These are phyloP conservation scores for Ascocoryne sarcoides DNA, from an alignment of 2,329 filamentous ascomycete genomes.

Conservation along the genomic window DNA sequence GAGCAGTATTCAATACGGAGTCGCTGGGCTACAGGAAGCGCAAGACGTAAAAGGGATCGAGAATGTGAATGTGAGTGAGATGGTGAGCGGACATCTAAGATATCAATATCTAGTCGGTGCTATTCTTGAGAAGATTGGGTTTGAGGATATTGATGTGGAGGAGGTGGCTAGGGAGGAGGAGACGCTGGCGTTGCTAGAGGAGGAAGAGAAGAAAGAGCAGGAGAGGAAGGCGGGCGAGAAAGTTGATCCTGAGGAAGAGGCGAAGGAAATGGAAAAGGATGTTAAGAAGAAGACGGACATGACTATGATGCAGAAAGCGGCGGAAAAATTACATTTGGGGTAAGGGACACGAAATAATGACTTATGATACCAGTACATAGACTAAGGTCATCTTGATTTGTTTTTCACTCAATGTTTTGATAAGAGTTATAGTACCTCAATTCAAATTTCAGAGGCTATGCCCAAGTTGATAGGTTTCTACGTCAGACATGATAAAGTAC, in stretches of 20 bases:
- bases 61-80: conserved; percentile 49
- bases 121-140: conserved; percentile 58
- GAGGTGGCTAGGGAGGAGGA: conserved; percentile 38
- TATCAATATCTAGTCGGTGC: conserved; percentile 60
- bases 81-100: conserved; percentile 59
- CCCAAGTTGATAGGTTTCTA: too few relatives aligned
- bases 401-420: too few relatives aligned
- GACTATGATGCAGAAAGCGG: conserved; percentile 20
- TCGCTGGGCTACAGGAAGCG: conserved; percentile 74
- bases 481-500: too few relatives aligned
- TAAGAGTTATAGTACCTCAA: too few relatives aligned
- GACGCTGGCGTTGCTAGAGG: conserved; percentile 34
- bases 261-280: conserved; percentile 26
- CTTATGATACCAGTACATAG: conserved; percentile 4
- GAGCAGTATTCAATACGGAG: conserved; percentile 71
- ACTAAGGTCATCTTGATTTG: too few relatives aligned
- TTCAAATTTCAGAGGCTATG: too few relatives aligned
- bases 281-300: conserved; percentile 20
- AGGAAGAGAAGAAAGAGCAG: conserved; percentile 33
- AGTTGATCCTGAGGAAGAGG: conserved; percentile 25
- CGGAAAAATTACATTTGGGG: conserved; percentile 18
- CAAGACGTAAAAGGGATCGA: conserved; percentile 58
- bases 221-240: conserved; percentile 22
- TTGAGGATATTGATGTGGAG: conserved; percentile 43
- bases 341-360: conserved; percentile 4